Conservation (phyloP, 306 rosid genomes). For the Crotalaria pallida region DNA sequence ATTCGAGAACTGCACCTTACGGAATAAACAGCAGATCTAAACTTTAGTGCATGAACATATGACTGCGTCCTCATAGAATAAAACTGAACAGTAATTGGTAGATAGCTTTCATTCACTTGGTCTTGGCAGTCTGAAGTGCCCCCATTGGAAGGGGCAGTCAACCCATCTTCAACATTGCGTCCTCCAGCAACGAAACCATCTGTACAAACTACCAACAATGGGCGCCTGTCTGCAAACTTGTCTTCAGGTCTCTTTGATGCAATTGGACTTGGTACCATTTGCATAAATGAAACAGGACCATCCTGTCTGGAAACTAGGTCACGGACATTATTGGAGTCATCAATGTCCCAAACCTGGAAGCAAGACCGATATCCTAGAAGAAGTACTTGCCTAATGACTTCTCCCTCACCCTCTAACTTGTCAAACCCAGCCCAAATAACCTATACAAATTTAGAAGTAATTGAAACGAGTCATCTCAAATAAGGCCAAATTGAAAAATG, state of each 20-base stretch:
- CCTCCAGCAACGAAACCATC: constrained; percentile 45
- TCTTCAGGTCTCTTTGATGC: constrained; percentile 41
- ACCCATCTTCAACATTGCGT: constrained; percentile 35
- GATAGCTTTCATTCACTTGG: constrained; percentile 34
- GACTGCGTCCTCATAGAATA: constrained; percentile 70
- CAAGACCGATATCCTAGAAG: constrained; percentile 70
- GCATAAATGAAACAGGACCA: constrained; percentile 64
- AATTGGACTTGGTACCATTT: constrained; percentile 64
- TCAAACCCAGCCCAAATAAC: constrained; percentile 90
- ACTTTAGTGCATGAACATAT: constrained; percentile 61
- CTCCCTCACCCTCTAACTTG: constrained; percentile 54
- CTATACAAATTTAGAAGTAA: constrained; percentile 29
- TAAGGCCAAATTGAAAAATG: not conserved
- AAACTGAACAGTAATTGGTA: constrained; percentile 61
- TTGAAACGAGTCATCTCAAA: not conserved
- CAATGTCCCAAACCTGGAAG: constrained; percentile 90
- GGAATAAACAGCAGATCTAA: constrained; percentile 65
- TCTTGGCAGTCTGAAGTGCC: constrained; percentile 39
- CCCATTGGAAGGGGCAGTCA: constrained; percentile 33
- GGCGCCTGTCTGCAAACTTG: constrained; percentile 55
- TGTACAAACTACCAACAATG: constrained; percentile 58
- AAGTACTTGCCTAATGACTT: constrained; percentile 44
- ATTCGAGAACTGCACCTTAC: constrained; percentile 76
- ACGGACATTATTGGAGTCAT: constrained; percentile 66
- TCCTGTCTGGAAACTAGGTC: constrained; percentile 60